Percentiles rank a stretch among this genome's conserved stretches.
phyloP scores from a whole-genome alignment of 805 yeast species.

The Pichia kluyveri region DNA sequence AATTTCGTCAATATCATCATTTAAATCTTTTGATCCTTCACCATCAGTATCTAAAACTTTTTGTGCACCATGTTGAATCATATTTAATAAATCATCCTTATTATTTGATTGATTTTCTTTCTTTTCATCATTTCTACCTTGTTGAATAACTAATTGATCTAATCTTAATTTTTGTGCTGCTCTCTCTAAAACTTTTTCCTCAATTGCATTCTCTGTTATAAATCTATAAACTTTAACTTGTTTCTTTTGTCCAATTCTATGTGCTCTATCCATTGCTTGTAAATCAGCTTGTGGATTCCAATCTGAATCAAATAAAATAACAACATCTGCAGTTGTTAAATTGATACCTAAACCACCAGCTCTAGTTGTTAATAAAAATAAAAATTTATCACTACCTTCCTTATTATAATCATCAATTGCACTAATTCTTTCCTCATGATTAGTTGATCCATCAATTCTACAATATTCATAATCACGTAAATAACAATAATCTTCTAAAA shows the following conservation, averaged over 20 bases:
- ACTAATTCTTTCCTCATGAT: conserved; percentile 84
- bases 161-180: conserved; percentile 90
- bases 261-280: conserved; percentile 98
- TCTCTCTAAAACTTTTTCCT: conserved; percentile 89
- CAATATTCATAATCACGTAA: conserved; percentile 80
- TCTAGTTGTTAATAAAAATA: conserved; percentile 82
- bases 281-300: conserved; percentile 98
- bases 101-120: conserved; percentile 29
- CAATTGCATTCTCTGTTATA: conserved; percentile 93
- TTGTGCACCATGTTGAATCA: conserved; percentile 97
- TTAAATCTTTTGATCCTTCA: conserved; percentile 21
- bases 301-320: conserved; percentile 82
- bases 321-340: conserved; percentile 85
- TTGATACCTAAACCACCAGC: conserved; percentile 97
- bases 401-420: conserved; percentile 89
- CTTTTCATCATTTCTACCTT: conserved; percentile 47
- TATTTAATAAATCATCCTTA: conserved; percentile 80
- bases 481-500: conserved; percentile 84
- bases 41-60: conserved; percentile 55
- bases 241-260: conserved; percentile 93
- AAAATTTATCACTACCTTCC: conserved; percentile 73
- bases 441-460: conserved; percentile 88
- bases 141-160: conserved; percentile 94
- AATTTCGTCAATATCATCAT: conserved; percentile 56
- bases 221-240: conserved; percentile 90